These are phyloP conservation scores for Hypoxylon sp. DNA, from an alignment of 2,329 filamentous ascomycete genomes.

Conservation along the genomic window DNA sequence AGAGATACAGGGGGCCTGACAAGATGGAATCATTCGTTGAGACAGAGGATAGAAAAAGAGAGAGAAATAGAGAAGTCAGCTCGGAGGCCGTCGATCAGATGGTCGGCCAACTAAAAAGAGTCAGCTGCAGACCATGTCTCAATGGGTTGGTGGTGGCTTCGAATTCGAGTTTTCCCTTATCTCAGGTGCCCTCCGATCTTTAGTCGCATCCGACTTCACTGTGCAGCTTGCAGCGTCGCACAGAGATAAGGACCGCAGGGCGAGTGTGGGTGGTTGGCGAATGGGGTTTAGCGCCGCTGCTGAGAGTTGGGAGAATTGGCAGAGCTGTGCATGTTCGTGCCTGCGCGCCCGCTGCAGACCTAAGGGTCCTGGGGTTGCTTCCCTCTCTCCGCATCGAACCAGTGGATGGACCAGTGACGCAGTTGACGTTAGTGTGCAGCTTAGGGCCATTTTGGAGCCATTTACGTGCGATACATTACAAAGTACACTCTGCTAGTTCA, in stretches of 20 bases:
- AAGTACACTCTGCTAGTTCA: background rate
- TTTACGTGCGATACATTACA: background rate
- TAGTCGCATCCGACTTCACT: constrained; percentile 31
- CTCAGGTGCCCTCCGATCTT: constrained; percentile 31
- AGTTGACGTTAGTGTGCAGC: constrained; percentile 19
- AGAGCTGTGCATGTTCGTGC: constrained; percentile 24
- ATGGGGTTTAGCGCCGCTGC: constrained; percentile 44
- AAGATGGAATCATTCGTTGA: background rate
- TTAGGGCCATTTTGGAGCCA: background rate
- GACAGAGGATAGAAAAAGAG: constrained; percentile 6
- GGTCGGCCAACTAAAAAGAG: constrained; percentile 20
- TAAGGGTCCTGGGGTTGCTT: constrained; percentile 24
- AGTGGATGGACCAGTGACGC: constrained; percentile 22
- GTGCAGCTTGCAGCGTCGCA: constrained; percentile 27
- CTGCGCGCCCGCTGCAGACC: constrained; percentile 29
- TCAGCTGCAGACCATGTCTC: constrained; percentile 27
- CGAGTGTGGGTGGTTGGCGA: constrained; percentile 24
- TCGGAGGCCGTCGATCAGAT: constrained; percentile 25
- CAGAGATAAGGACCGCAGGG: constrained; percentile 49
- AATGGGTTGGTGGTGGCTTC: constrained; percentile 36
- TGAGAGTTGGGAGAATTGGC: constrained; percentile 2
- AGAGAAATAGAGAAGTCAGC: constrained; percentile 6
- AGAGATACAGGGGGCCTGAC: constrained; percentile 7
- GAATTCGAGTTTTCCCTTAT: constrained; percentile 40
- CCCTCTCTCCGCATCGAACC: constrained; percentile 18